Conservation (phyloP, 2,329 filamentous ascomycete genomes). For the Zasmidium citrigriseum region DNA sequence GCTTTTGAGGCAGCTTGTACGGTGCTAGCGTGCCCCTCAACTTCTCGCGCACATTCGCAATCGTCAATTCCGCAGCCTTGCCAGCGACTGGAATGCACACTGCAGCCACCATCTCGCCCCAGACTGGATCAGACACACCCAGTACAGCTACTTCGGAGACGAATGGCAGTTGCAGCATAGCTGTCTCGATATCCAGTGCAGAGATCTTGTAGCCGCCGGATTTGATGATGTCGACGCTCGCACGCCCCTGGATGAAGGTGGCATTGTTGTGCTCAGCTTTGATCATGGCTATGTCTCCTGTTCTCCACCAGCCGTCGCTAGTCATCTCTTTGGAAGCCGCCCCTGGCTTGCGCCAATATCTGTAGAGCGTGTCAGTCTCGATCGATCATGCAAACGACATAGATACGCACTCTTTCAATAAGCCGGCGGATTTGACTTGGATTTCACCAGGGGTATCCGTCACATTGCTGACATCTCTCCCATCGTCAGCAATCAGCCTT, state of each 20-base stretch:
- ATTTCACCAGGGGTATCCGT: conserved; percentile 12
- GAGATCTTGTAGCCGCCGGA: conserved; percentile 55
- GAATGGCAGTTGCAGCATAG: conserved; percentile 46
- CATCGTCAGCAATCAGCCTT: conserved; percentile 29
- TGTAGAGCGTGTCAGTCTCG: neutral
- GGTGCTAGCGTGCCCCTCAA: too few species aligned
- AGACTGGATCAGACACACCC: conserved; percentile 50
- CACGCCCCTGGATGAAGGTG: conserved; percentile 52
- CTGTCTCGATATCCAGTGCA: conserved; percentile 51
- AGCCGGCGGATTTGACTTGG: too few species aligned
- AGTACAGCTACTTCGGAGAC: conserved; percentile 52
- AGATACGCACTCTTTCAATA: too few species aligned
- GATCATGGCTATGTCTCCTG: conserved; percentile 10
- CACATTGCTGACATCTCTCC: too few species aligned
- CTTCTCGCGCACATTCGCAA: too few species aligned
- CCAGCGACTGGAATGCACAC: conserved; percentile 30
- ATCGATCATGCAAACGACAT: too few species aligned
- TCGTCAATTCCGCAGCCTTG: too few species aligned
- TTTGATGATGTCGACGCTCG: conserved; percentile 53
- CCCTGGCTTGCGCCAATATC: neutral
- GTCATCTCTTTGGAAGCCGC: too few species aligned
- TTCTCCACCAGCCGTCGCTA: conserved; percentile 7
- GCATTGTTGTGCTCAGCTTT: conserved; percentile 36
- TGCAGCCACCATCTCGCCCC: conserved; percentile 53
- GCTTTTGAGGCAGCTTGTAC: too few species aligned